A percentile compares a stretch with the other conserved stretches of the same genome.
Evolutionary conservation across 129 eudicot species (phyloP).

Genomic region (Tagetes patula): DNA sequence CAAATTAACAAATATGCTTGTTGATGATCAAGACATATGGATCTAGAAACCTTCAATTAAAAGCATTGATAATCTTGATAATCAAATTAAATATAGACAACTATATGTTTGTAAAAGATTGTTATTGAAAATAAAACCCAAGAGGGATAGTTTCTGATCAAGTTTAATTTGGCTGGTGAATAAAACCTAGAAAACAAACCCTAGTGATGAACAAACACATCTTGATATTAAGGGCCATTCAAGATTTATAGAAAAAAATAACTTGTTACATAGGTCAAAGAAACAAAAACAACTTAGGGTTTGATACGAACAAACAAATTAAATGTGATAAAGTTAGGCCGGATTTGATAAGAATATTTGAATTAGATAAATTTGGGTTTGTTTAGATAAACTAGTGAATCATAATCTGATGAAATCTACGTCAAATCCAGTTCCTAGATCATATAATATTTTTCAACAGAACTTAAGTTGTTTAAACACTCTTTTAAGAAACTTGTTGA

Average conservation of each 20-base stretch:
- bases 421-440: slow-evolving; percentile 37
- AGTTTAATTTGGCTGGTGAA: not conserved
- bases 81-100: not conserved
- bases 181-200: not conserved
- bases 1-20: no score
- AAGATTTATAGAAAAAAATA: no score
- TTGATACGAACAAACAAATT: slow-evolving; percentile 15
- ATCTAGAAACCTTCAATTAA: not conserved
- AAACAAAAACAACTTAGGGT: not conserved
- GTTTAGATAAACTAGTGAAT: slow-evolving; percentile 11
- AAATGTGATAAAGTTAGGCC: slow-evolving; percentile 12
- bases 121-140: not conserved
- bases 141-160: not conserved
- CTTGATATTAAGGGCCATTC: not conserved
- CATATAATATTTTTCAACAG: not conserved
- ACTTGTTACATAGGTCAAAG: no score
- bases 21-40: not conserved
- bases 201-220: no score
- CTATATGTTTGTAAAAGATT: not conserved
- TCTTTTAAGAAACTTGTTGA: slow-evolving; percentile 22
- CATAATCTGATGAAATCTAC: slow-evolving; percentile 22
- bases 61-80: no score
- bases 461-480: not conserved
- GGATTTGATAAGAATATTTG: slow-evolving; percentile 12
- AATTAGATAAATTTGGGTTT: not conserved